Evolutionary conservation across 129 eudicot genomes (phyloP), one percentile per base, ranked within the genome.

Genomic region (Pittosporum tobira): DNA sequence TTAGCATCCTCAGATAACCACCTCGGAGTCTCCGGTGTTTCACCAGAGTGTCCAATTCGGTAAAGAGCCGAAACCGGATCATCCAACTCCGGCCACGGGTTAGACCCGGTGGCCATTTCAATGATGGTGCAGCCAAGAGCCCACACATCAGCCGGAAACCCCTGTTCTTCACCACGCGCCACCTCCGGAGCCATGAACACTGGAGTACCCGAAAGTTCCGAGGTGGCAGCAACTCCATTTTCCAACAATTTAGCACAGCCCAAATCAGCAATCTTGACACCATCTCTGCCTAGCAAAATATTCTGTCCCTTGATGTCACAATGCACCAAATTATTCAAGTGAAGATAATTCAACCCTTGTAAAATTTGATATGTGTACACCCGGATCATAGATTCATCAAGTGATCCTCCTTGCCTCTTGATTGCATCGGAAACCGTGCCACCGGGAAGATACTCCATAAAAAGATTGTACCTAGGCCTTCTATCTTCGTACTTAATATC

Each of bases 131-230:
- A 89, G 14, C 97, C 97, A 25, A 82, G 56, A 19, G 97, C 88
- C 97, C 97, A 89, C 3, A 89, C 69, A 63, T 89, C 97, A 29
- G 95, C 93, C 7, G 85, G 59, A 61, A 72, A 85, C 36, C 88
- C 76, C 51, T 85, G 97, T 47, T 79, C 84, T 63, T 85, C 93
- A 6, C 93, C 97, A 2, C 97, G 63, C 0, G 97, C 97, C 21
- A 79, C 97, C 29, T 89, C 97, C 24, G 97, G 95, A 16, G 97
- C 73, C 95, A 85, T 89, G 48, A 82, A 89, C 48, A 72, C 75
- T 64, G 97, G 97, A 63, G 97, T 89, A 47, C 97, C 97, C 62
- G 86, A 61, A 63, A 75, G 58, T 20, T 10, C 59, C 40, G 48
- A 27, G 34, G 57, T 47, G 24, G 49, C 62, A 50, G 64, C 45